Conservation (phyloP, 306 rosid genomes). For the Crotalaria pallida region DNA sequence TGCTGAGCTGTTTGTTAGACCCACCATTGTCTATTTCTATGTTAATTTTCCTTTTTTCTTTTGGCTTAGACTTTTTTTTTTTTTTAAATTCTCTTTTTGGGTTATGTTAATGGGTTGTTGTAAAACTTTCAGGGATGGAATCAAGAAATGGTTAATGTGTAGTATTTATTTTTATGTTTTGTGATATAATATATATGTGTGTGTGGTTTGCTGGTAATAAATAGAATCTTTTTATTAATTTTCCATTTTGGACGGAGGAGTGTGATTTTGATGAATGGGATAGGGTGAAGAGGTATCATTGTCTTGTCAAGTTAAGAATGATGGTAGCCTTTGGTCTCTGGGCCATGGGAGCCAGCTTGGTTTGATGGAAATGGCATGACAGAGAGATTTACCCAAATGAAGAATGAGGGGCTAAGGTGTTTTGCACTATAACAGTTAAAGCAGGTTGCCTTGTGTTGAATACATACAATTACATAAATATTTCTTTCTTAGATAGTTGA, state of each 20-base stretch:
- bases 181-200: conserved; percentile 30
- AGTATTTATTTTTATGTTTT: conserved; percentile 19
- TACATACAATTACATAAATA: not conserved
- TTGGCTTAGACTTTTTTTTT: conserved; percentile 10
- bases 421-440: conserved; percentile 24
- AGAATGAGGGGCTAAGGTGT: conserved; percentile 15
- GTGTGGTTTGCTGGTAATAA: conserved; percentile 37
- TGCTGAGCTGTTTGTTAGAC: conserved; percentile 64
- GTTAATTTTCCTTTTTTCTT: conserved; percentile 7
- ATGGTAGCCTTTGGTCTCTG: conserved; percentile 18
- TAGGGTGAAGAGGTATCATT: conserved; percentile 12
- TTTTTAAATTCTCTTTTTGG: not conserved
- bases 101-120: conserved; percentile 41
- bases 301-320: conserved; percentile 31
- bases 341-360: conserved; percentile 28
- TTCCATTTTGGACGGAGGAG: not conserved
- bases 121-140: conserved; percentile 44
- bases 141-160: conserved; percentile 25
- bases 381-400: conserved; percentile 29
- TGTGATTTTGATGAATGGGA: conserved; percentile 15
- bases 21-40: conserved; percentile 47
- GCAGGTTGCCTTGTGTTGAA: conserved; percentile 19
- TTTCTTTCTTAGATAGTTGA: not conserved
- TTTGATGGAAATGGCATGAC: conserved; percentile 28
- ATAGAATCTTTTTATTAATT: conserved; percentile 1